Percentiles rank a stretch among this genome's conserved stretches.
Conservation (phyloP, 2,329 filamentous ascomycete species). For the Cladosporium sp. region DNA sequence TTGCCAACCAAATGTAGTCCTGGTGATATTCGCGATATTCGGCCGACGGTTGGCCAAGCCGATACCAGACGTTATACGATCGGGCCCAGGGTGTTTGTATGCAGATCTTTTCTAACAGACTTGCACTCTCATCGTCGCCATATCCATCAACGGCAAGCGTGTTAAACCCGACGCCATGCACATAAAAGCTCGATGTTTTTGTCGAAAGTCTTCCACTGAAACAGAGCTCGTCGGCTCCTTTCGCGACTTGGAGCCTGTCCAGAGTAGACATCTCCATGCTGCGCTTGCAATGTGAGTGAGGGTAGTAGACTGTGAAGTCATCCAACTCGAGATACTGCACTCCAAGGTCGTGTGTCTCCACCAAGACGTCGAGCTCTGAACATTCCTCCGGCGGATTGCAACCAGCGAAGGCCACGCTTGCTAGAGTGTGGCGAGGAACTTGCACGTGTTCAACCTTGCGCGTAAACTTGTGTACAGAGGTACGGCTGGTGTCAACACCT, state of each 20-base stretch:
- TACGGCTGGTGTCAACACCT: not conserved
- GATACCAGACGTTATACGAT: slow-evolving; percentile 56
- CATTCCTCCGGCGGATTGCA: slow-evolving; percentile 3
- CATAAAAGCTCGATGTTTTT: slow-evolving; percentile 43
- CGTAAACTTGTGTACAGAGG: not conserved
- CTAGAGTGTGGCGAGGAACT: not conserved
- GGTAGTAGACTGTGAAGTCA: slow-evolving; percentile 21
- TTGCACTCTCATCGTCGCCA: slow-evolving; percentile 47
- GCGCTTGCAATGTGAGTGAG: slow-evolving; percentile 25
- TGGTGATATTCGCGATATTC: slow-evolving; percentile 61
- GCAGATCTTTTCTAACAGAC: slow-evolving; percentile 48
- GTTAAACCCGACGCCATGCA: slow-evolving; percentile 55
- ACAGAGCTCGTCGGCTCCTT: slow-evolving; percentile 39
- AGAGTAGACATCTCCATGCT: slow-evolving; percentile 53
- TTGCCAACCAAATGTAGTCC: slow-evolving; percentile 66
- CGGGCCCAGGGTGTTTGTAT: slow-evolving; percentile 51
- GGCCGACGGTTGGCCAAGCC: slow-evolving; percentile 50
- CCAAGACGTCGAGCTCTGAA: not conserved
- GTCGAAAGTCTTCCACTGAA: slow-evolving; percentile 59
- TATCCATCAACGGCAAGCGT: slow-evolving; percentile 65
- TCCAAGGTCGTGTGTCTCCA: not conserved
- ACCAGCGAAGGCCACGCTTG: not conserved
- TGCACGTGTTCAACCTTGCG: not conserved
- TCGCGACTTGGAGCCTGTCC: slow-evolving; percentile 47
- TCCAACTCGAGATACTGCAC: slow-evolving; percentile 14